Percentiles rank a stretch among this genome's conserved stretches.
phyloP scores from a whole-genome alignment of 306 rosid species.

The Dalbergia cochinchinensis region DNA sequence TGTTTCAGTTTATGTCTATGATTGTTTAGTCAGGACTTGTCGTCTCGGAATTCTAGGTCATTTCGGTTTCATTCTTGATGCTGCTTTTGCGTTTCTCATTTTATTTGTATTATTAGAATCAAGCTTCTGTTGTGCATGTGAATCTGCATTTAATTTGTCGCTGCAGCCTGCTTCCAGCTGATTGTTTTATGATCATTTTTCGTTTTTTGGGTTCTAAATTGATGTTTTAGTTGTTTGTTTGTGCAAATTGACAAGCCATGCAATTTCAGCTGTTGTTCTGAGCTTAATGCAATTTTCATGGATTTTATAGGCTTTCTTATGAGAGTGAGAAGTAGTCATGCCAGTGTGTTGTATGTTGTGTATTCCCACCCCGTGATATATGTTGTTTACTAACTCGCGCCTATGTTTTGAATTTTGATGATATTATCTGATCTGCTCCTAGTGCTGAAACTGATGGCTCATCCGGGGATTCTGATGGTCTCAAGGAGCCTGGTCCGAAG shows the following conservation, averaged over 20 bases:
- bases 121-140: neutral
- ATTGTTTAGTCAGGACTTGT: conserved; percentile 6
- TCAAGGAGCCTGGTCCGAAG: conserved; percentile 73
- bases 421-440: conserved; percentile 45
- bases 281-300: neutral
- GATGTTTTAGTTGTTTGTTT: neutral
- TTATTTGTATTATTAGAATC: too few relatives aligned
- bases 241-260: conserved; percentile 4
- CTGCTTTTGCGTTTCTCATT: too few relatives aligned
- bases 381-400: conserved; percentile 32
- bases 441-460: conserved; percentile 83
- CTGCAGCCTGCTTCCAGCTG: conserved; percentile 6
- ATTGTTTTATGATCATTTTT: neutral
- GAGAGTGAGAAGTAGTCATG: neutral
- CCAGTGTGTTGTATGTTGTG: neutral
- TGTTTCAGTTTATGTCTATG: conserved; percentile 19
- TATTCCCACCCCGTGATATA: neutral
- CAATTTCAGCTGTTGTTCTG: neutral
- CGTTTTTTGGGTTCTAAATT: too few relatives aligned
- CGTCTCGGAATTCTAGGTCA: neutral
- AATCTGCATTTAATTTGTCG: conserved; percentile 9
- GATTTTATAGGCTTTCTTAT: conserved; percentile 6
- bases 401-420: conserved; percentile 40
- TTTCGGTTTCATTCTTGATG: too few relatives aligned
- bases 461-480: conserved; percentile 74